Base-by-base conservation (phyloP, 805 yeast genomes). In the Candida silvicultrix region DNA sequence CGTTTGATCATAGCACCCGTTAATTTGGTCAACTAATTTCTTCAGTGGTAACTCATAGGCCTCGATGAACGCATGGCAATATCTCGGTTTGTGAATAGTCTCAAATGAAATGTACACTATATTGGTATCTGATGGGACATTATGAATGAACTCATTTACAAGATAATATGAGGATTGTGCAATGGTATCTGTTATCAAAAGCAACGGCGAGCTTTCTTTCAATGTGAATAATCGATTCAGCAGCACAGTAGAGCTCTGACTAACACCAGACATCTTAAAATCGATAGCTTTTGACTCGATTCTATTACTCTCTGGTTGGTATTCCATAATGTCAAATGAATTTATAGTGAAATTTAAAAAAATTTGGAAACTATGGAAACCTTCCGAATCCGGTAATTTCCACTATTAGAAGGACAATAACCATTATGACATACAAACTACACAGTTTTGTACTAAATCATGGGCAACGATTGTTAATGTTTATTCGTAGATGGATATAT, bases 161-260 rank as follows among this genome's bases (percentile, higher is more conserved):
- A 90, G 62, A 40, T 68, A 56, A 28, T 66, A 54, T 0, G 89
- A 78, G 0, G 94, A 78, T 61, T 90, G 97, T 0, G 75, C 68
- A 10, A 89, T 64, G 1, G 85, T 73, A 60, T 94, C 98, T 9
- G 77, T 58, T 4, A 85, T 69, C 5, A 92, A 69, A 3, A 88
- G 62, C 45, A 92, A 77, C 0, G 96, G 95, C 0, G 92, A 76
- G 20, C 64, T 64, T 56, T 94, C 98, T 52, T 82, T 85, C 43
- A 87, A 66, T 3, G 81, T 65, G 3, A 94, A 63, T 7, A 88
- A 68, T 48, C 98, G 68, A 40, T 74, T 79, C 46, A 90, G 68
- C 6, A 89, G 68, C 29, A 84, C 83, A n/a, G 74, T 50, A 38
- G 74, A 67, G 47, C 66, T 69, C 39, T 70, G 71, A 4, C 66